Evolutionary conservation across 495 filamentous ascomycete genomes (phyloP), one percentile per base, ranked within the genome.

Genomic region (Hypoxylon subgilvum): DNA sequence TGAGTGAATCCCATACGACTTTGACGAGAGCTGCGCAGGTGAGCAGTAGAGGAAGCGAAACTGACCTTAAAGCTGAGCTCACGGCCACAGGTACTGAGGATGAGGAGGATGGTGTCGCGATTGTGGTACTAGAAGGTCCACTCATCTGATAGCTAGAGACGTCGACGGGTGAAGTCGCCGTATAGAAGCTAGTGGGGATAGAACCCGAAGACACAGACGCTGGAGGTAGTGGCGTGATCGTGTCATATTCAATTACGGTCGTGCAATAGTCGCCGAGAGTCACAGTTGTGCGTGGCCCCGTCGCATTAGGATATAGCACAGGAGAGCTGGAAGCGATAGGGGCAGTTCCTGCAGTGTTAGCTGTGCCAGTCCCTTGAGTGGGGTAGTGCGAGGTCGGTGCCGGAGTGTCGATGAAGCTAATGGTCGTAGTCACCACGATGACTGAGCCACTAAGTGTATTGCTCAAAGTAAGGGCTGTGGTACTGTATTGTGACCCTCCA

Each of bases 371-470:
- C 23, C 3, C 51, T 50, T 48, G 42, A 14, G 51, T 56, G 41
- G 51, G 52, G 38, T 62, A 52, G 28, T 56, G 21, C 18, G 56
- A 54, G 27, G 46, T 46, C 9, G 55, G 53, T 10, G 10, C 28
- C 1, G 65, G 65, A 7, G 61, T 65, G 25, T 68, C 65, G 18
- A 68, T 31, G 36, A 52, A 68, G n/a, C 49, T 68, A n/a, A 68
- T 47, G 19, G 74, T 73, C 40, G 71, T 69, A 0, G 79, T 80
- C 7, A 80, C 74, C 16, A 82, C 75, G 51, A 75, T 75, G 31
- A 82, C 72, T 12, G 81, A 82, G 17, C 80, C 82, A 7, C 75
- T 81, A 18, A 81, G 42, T 4, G 79, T 68, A 46, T 82, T 75
- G 6, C 76, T 82, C 5, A 75, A 69, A n/a, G 80, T 83, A n/a